Conservation (phyloP, 1,139 yeast species). For the Saccharomyces hybrid region DNA sequence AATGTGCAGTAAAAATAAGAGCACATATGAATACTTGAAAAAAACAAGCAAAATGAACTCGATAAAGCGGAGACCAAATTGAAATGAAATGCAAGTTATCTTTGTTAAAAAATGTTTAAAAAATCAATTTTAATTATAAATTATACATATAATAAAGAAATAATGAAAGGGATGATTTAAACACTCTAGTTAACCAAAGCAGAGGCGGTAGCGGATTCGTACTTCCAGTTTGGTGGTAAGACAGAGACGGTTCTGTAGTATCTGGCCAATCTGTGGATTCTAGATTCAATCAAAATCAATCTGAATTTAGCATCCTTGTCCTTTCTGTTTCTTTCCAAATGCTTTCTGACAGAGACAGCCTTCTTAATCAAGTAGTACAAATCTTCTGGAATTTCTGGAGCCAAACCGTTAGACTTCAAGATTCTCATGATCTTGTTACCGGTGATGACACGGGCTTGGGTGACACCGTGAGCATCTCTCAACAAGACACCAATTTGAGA, state of each 20-base stretch:
- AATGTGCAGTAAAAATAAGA: background rate
- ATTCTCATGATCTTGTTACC: slow-evolving; percentile 99
- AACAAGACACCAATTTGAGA: slow-evolving; percentile 98
- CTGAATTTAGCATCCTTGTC: slow-evolving; percentile 99
- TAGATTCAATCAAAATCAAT: slow-evolving; percentile 98
- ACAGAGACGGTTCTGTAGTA: slow-evolving; percentile 99
- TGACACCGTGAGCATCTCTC: slow-evolving; percentile 99
- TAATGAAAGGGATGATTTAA: background rate
- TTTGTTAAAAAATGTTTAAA: background rate
- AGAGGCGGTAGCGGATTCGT: slow-evolving; percentile 99
- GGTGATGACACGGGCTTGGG: slow-evolving; percentile 94
- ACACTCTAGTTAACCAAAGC: slow-evolving; percentile 87
- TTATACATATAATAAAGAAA: background rate
- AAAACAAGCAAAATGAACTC: background rate
- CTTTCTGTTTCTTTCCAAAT: slow-evolving; percentile 99
- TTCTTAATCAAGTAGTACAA: slow-evolving; percentile 97
- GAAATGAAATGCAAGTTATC: background rate
- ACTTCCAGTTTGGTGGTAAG: slow-evolving; percentile 99
- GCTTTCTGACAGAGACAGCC: slow-evolving; percentile 99
- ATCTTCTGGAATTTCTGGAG: slow-evolving; percentile 99
- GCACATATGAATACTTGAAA: background rate
- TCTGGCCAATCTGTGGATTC: slow-evolving; percentile 99
- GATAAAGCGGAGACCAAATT: background rate
- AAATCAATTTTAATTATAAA: background rate
- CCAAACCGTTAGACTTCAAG: slow-evolving; percentile 97